phyloP scores from a whole-genome alignment of 306 rosid species.

The Vachellia pachyceras region DNA sequence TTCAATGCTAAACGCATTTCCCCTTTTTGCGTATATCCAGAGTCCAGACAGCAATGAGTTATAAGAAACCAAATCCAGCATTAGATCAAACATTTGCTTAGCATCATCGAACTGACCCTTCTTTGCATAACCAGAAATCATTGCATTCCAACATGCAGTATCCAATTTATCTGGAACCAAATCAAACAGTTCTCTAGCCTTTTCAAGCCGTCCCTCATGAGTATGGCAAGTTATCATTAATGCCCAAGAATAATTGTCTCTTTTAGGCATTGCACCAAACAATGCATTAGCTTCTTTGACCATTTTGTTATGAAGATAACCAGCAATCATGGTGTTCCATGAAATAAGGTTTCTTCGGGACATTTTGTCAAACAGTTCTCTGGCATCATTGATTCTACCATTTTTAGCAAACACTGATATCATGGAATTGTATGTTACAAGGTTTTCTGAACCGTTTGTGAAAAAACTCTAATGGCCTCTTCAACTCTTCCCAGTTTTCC shows the following conservation, averaged over 20 bases:
- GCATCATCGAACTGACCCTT: slow-evolving; percentile 67
- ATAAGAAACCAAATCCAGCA: slow-evolving; percentile 80
- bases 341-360: slow-evolving; percentile 66
- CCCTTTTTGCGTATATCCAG: slow-evolving; percentile 73
- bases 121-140: slow-evolving; percentile 81
- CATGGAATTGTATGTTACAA: slow-evolving; percentile 85
- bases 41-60: slow-evolving; percentile 81
- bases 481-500: slow-evolving; percentile 75
- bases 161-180: slow-evolving; percentile 72
- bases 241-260: slow-evolving; percentile 78
- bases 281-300: slow-evolving; percentile 61
- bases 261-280: slow-evolving; percentile 64
- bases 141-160: slow-evolving; percentile 75
- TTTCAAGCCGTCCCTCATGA: slow-evolving; percentile 64
- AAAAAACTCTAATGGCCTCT: slow-evolving; percentile 67
- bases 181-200: slow-evolving; percentile 67
- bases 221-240: slow-evolving; percentile 76
- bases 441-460: slow-evolving; percentile 55
- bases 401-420: slow-evolving; percentile 71
- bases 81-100: slow-evolving; percentile 61
- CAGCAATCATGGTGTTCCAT: slow-evolving; percentile 83
- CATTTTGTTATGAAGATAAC: slow-evolving; percentile 65
- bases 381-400: slow-evolving; percentile 64
- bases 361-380: slow-evolving; percentile 71
- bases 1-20: slow-evolving; percentile 62